Conservation (phyloP, 768 basidiomycete species). For the Boletus patriciae region DNA sequence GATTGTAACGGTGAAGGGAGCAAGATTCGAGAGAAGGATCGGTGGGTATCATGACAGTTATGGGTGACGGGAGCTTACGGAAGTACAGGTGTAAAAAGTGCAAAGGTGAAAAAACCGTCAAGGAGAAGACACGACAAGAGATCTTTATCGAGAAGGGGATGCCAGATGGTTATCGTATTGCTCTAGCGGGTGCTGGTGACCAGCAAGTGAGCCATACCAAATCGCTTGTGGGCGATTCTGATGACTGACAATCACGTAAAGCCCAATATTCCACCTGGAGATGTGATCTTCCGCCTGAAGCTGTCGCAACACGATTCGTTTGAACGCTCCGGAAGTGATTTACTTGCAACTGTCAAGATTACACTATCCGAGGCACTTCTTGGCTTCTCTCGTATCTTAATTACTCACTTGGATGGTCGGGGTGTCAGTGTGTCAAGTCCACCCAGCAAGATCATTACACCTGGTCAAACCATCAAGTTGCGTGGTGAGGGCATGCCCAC, state of each 20-base stretch:
- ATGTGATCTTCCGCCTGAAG: constrained; percentile 83
- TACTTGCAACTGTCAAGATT: constrained; percentile 77
- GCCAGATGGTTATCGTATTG: constrained; percentile 78
- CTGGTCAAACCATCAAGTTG: constrained; percentile 71
- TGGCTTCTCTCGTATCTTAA: constrained; percentile 88
- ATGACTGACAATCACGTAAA: constrained; percentile 34
- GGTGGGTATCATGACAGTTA: constrained; percentile 43
- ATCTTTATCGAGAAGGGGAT: constrained; percentile 87
- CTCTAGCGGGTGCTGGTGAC: constrained; percentile 90
- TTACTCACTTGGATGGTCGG: constrained; percentile 91
- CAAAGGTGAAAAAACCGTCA: constrained; percentile 79
- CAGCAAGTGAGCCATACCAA: constrained; percentile 58
- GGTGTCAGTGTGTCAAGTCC: constrained; percentile 81
- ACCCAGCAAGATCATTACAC: constrained; percentile 70
- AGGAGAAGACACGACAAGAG: constrained; percentile 88
- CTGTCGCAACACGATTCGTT: constrained; percentile 72
- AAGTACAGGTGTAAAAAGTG: constrained; percentile 87
- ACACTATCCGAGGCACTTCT: constrained; percentile 92
- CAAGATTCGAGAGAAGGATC: constrained; percentile 80
- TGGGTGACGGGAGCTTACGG: constrained; percentile 2
- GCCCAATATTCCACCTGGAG: constrained; percentile 87
- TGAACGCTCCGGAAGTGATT: constrained; percentile 77
- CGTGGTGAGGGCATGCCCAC: constrained; percentile 90
- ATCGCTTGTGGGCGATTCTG: neutral
- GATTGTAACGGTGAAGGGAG: constrained; percentile 70